Percentiles rank a stretch among this genome's conserved stretches.
Conservation (phyloP, 257 asterid genomes). For the Schizonepeta tenuifolia region DNA sequence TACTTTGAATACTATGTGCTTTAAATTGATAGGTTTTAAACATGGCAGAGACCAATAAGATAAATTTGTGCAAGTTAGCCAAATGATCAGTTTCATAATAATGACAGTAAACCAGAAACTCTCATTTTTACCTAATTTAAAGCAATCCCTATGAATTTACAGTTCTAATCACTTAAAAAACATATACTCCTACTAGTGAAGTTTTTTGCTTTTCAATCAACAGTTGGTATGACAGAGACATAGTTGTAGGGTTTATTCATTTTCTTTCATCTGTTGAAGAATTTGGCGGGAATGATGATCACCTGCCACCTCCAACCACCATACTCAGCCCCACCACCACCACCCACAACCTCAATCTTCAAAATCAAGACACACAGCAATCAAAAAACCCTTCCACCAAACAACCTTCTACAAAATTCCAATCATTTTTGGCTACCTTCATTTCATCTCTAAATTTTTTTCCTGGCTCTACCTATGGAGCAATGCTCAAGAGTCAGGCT, state of each 20-base stretch:
- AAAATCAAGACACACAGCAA: slow-evolving; percentile 34
- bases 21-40: neutral
- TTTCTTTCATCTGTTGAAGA: slow-evolving; percentile 38
- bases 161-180: neutral
- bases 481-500: slow-evolving; percentile 34
- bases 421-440: slow-evolving; percentile 12
- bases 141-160: slow-evolving; percentile 24
- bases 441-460: slow-evolving; percentile 23
- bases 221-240: slow-evolving; percentile 44
- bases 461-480: slow-evolving; percentile 44
- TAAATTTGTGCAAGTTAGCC: slow-evolving; percentile 1
- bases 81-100: slow-evolving; percentile 26
- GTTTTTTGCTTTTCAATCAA: neutral
- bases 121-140: slow-evolving; percentile 22
- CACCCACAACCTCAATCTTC: slow-evolving; percentile 41
- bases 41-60: neutral
- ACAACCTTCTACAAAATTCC: slow-evolving; percentile 33
- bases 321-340: slow-evolving; percentile 62
- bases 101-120: slow-evolving; percentile 32
- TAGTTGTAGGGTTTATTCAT: slow-evolving; percentile 29
- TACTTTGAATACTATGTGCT: neutral
- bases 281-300: slow-evolving; percentile 59
- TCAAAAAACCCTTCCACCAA: slow-evolving; percentile 33
- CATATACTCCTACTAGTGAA: neutral
- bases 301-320: slow-evolving; percentile 82